These are phyloP conservation scores for Aspergillus sparsus DNA, from an alignment of 495 filamentous ascomycete species.

Conservation along the genomic window DNA sequence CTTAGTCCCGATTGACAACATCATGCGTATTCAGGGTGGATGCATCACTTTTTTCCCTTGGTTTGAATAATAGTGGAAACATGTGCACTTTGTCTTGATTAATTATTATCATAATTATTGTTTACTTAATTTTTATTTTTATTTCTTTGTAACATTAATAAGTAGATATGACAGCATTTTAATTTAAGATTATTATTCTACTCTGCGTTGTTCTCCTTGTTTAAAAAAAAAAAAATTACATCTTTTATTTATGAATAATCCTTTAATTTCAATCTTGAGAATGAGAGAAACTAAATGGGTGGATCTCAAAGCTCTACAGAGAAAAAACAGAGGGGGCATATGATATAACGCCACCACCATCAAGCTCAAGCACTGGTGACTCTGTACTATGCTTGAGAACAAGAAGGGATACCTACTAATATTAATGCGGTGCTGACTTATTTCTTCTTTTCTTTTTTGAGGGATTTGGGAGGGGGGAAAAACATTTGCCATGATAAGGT, in stretches of 20 bases:
- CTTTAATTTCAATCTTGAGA: not conserved
- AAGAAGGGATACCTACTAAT: not conserved
- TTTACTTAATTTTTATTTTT: not conserved
- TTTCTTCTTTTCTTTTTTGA: not conserved
- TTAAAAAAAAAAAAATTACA: no score
- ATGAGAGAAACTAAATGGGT: not conserved
- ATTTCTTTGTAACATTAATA: not conserved
- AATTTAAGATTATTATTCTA: conserved; percentile 2
- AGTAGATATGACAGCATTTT: not conserved
- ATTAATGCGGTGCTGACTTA: conserved; percentile 10
- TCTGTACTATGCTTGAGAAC: not conserved
- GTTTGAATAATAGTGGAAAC: conserved; percentile 13
- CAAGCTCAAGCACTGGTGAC: not conserved
- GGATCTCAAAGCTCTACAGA: conserved; percentile 1
- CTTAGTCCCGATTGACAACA: conserved; percentile 19
- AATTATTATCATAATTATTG: conserved; percentile 6
- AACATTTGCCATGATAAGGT: conserved; percentile 15
- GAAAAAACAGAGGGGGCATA: not conserved
- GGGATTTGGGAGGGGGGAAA: not conserved
- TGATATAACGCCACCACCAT: not conserved
- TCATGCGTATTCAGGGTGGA: conserved; percentile 21
- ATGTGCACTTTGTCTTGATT: not conserved
- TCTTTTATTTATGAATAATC: not conserved
- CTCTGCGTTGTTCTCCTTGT: no score
- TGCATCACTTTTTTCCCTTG: conserved; percentile 19